Evolutionary conservation across 2,329 filamentous ascomycete genomes (phyloP), one percentile per base, ranked within the genome.

Genomic region (Chaetomium sp.): DNA sequence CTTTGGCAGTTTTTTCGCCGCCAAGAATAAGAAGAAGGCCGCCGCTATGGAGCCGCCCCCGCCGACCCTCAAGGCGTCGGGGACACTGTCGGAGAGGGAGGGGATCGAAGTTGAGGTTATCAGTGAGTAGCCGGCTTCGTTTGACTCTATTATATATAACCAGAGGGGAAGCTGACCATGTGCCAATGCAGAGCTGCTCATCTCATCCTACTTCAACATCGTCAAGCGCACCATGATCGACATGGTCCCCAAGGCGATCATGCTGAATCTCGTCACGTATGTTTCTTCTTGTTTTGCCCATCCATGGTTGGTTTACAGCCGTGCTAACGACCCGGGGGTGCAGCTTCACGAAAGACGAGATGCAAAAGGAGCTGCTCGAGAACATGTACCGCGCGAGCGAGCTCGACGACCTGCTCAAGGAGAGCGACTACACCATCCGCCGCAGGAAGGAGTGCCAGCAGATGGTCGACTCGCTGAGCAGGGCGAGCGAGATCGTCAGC

Each of bases 21-120:
- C 92, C 75, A 99, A 98, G 87, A 99, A 98, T 82, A 99, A 98
- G 88, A 99, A 99, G 87, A 98, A 97, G 89, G 96, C 96, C 81
- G 95, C 95, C n/a, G 93, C 94, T 56, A 99, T 99, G 95, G 95
- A 99, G 77, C 84, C 95, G 16, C 95, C 95, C 47, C 95, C 95
- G 68, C 87, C 95, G 33, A 94, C 88, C 50, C 87, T 99, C 64
- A 99, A 97, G 82, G 95, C 95, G 38, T 96, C 92, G 3, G 94
- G 95, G 50, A 96, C 90, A 29, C 83, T 99, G 47, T 96, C 91
- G 5, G 95, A 99, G 80, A 92, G 95, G 67, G 95, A 99, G 78
- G 89, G 88, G 65, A 91, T 97, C 69, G 95, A 99, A 78, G 95
- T 99, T 55, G 95, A 99, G 80, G 93, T 99, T 68, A 99, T 99